phyloP scores from a whole-genome alignment of 371 early-diverging fungal genomes.

The Mucor plumbeus region DNA sequence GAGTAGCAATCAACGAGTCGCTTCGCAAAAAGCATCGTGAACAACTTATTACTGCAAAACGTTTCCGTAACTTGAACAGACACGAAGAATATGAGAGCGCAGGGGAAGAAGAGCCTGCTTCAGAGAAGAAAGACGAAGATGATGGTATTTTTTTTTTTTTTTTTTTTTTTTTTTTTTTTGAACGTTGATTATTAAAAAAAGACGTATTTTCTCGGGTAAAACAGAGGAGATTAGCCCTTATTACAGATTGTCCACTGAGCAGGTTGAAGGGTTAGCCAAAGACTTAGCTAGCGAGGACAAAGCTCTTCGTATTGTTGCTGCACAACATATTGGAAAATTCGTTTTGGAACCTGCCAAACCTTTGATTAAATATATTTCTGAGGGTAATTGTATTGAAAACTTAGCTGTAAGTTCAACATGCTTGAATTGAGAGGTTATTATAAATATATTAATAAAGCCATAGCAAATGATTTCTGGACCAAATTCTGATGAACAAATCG shows the following conservation, averaged over 20 bases:
- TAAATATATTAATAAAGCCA: neutral
- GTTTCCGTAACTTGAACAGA: conserved; percentile 50
- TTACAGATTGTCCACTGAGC: conserved; percentile 29
- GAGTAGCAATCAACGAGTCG: conserved; percentile 49
- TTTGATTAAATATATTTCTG: conserved; percentile 48
- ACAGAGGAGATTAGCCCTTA: conserved; percentile 36
- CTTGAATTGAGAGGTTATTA: too few species aligned
- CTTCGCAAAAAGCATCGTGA: conserved; percentile 58
- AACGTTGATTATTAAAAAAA: neutral
- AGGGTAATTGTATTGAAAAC: conserved; percentile 53
- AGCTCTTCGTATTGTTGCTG: conserved; percentile 42
- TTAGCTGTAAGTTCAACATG: conserved; percentile 43
- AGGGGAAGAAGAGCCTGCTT: conserved; percentile 31
- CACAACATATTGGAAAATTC: conserved; percentile 48
- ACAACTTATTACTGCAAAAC: conserved; percentile 59
- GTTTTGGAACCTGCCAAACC: conserved; percentile 57
- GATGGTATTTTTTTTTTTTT: conserved; percentile 10
- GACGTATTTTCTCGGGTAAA: neutral
- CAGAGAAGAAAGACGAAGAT: conserved; percentile 21
- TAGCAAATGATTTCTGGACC: conserved; percentile 33
- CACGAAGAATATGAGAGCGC: conserved; percentile 33
- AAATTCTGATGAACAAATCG: conserved; percentile 66
- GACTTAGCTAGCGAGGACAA: conserved; percentile 42
- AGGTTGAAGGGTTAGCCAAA: conserved; percentile 29
- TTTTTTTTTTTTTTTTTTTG: neutral